Conservation (phyloP, 2,329 filamentous ascomycete species). For the Neofusicoccum sp. region DNA sequence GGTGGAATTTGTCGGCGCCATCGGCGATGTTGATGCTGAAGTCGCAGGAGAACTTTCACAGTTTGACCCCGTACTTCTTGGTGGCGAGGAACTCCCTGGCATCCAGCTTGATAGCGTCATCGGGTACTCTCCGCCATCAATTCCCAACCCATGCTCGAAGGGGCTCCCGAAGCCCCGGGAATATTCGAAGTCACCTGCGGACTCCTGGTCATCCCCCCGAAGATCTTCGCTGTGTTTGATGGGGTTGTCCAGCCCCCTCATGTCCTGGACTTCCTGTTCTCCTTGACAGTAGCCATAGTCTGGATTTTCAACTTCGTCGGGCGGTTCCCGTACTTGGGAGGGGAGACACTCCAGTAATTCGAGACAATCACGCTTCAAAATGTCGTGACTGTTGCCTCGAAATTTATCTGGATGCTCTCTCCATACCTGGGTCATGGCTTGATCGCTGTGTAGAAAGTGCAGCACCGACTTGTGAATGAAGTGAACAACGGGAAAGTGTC, state of each 20-base stretch:
- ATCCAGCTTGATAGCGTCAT: neutral
- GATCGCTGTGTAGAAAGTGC: neutral
- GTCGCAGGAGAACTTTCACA: no score
- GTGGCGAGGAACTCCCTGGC: no score
- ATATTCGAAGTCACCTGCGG: neutral
- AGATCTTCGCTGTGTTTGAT: no score
- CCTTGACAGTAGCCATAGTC: neutral
- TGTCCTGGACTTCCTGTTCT: neutral
- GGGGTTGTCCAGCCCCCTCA: no score
- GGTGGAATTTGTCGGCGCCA: no score
- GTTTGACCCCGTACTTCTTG: no score
- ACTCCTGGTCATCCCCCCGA: neutral
- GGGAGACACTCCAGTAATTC: neutral
- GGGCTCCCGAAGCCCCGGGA: neutral
- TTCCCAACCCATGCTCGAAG: neutral
- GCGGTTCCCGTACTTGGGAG: neutral
- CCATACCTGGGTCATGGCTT: slow-evolving; percentile 5
- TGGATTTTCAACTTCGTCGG: neutral
- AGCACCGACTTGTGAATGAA: neutral
- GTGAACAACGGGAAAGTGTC: neutral
- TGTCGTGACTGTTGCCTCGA: neutral
- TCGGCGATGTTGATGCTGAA: no score
- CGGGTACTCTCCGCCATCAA: neutral
- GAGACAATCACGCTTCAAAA: neutral
- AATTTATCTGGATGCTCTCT: neutral